A percentile compares a stretch with the other conserved stretches of the same genome.
These are phyloP conservation scores for Helicocarpus griseus DNA, from an alignment of 2,329 filamentous ascomycete species.

Conservation along the genomic window DNA sequence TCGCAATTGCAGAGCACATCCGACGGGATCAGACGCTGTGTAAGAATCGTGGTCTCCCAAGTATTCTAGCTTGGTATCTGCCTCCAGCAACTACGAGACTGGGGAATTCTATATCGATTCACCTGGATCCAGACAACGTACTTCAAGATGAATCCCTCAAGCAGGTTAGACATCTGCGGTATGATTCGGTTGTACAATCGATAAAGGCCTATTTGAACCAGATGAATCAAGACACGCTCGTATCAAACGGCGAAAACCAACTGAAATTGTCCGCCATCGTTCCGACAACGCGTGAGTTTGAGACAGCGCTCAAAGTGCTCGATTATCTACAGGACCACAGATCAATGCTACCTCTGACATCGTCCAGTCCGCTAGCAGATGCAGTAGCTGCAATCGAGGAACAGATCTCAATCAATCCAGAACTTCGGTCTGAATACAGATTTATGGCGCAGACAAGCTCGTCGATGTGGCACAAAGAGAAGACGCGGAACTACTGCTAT, in stretches of 20 bases:
- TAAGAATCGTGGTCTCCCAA: constrained; percentile 21
- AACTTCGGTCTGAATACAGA: background rate
- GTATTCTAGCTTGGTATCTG: constrained; percentile 12
- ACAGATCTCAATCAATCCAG: background rate
- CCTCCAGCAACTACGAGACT: constrained; percentile 9
- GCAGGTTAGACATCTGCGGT: constrained; percentile 9
- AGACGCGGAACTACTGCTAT: constrained; percentile 24
- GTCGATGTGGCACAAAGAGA: background rate
- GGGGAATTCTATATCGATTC: constrained; percentile 6
- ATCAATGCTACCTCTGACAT: constrained; percentile 2
- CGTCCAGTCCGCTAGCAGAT: constrained; percentile 3
- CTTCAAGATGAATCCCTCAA: background rate
- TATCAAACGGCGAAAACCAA: background rate
- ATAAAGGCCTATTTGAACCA: constrained; percentile 12
- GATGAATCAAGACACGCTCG: constrained; percentile 4
- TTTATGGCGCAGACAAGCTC: background rate
- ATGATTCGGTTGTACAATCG: constrained; percentile 10
- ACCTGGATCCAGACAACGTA: constrained; percentile 11
- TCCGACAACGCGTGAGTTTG: constrained; percentile 10
- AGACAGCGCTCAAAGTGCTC: constrained; percentile 14
- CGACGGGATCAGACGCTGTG: constrained; percentile 15
- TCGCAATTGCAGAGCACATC: constrained; percentile 13
- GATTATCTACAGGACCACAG: constrained; percentile 13
- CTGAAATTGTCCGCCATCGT: constrained; percentile 4
- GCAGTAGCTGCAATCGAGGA: background rate